Evolutionary conservation across 2,329 filamentous ascomycete species (phyloP), one percentile per base, ranked within the genome.

Genomic region (Ceratocystis albifundus): DNA sequence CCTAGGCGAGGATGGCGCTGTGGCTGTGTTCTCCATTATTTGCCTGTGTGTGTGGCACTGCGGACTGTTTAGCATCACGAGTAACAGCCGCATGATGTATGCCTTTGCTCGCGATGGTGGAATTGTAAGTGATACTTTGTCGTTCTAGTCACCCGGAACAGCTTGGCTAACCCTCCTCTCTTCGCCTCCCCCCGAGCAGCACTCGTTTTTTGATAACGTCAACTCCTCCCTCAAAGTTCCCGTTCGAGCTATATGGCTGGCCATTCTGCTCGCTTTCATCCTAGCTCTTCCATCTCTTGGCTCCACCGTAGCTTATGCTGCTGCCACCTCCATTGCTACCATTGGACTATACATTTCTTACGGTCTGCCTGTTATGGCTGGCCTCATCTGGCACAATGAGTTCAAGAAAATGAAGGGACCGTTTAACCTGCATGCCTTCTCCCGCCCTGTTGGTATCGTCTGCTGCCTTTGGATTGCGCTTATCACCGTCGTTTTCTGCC

Each of bases 1-100:
- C 2, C 82, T 82, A 67, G 82, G 82, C 2, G 77, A 82, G 66
- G 74, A 80, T 61, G 81, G 82, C 3, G 82, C 82, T 0, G 77
- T 84, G 7, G 81, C 76, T 1, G 71, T 84, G 5, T 84, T 84
- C 73, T 77, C 74, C 0, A 72, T 84, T 15, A 76, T 84, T 68
- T 83, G 84, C 69, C 74, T 84, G 41, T 84, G 82, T 66, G 80
- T 84, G 2, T 85, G 82, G 82, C 82, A 84, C 71, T 84, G 81
- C 68, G 82, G 82, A 0, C 75, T 84, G 0, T 84, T 85, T 71
- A 80, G 77, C 63, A 76, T 85, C 75, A 84, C 82, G 0, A 78
- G 76, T 62, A 84, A 84, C 70, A 79, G 77, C 48, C 76, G 82
- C 30, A 84, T 84, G 82, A 84, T 84, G 80, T 84, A 83, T 70